Conservation (phyloP, 2,329 filamentous ascomycete species). For the Aspergillus puulaauensis region DNA sequence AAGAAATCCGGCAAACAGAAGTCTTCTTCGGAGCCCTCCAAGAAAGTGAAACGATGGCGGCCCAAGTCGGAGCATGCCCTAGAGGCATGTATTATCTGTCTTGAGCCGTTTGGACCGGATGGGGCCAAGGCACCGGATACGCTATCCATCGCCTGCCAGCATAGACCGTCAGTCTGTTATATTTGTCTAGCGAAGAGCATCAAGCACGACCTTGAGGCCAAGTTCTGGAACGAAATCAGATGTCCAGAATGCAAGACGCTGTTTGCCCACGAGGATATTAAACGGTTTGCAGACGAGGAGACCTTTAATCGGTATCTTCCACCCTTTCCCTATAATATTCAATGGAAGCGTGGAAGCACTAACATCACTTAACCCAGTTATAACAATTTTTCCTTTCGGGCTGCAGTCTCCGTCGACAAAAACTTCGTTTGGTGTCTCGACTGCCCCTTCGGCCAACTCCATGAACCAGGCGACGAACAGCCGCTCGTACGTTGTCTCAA, state of each 20-base stretch:
- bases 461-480: constrained; percentile 1
- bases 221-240: constrained; percentile 11
- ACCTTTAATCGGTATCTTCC: constrained; percentile 6
- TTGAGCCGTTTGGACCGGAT: constrained; percentile 4
- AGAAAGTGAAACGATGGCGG: neutral
- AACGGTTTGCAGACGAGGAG: constrained; percentile 5
- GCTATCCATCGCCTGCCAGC: constrained; percentile 6
- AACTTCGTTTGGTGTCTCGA: constrained; percentile 14
- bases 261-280: constrained; percentile 8
- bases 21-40: neutral
- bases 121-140: neutral
- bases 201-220: constrained; percentile 10
- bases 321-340: too few relatives aligned
- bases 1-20: neutral
- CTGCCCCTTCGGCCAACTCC: constrained; percentile 11
- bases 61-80: neutral
- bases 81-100: constrained; percentile 12
- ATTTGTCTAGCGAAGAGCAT: constrained; percentile 9
- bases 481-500: constrained; percentile 4
- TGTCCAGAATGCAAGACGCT: constrained; percentile 10
- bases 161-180: constrained; percentile 5
- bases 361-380: neutral
- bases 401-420: constrained; percentile 7
- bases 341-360: neutral
- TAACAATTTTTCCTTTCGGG: constrained; percentile 3